Conservation (phyloP, 257 asterid genomes). For the Gentiana dahurica region DNA sequence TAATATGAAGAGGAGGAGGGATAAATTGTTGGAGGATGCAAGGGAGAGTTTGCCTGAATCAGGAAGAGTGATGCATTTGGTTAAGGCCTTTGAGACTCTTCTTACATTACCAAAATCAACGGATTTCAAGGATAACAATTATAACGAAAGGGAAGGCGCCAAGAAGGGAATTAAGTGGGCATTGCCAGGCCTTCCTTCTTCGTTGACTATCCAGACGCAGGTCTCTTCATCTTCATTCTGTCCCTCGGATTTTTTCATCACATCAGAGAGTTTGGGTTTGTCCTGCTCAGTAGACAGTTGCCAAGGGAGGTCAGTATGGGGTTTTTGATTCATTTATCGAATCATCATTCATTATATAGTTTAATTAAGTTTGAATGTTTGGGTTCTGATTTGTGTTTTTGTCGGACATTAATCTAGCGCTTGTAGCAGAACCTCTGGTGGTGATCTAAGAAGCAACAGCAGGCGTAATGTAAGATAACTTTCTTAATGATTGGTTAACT, state of each 20-base stretch:
- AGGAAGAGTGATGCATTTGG: slow-evolving; percentile 73
- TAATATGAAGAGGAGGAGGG: slow-evolving; percentile 45
- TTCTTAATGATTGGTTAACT: background rate
- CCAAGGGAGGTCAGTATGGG: slow-evolving; percentile 48
- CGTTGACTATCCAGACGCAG: slow-evolving; percentile 25
- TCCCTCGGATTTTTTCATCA: slow-evolving; percentile 59
- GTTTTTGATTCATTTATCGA: slow-evolving; percentile 1
- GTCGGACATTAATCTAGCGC: slow-evolving; percentile 21
- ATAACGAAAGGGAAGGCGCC: slow-evolving; percentile 26
- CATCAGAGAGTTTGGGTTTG: slow-evolving; percentile 73
- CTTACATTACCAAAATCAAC: slow-evolving; percentile 25
- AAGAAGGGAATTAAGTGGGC: slow-evolving; percentile 35
- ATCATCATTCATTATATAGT: too few relatives aligned
- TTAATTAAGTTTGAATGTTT: too few relatives aligned
- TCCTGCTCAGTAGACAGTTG: slow-evolving; percentile 48
- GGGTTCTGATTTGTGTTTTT: too few relatives aligned
- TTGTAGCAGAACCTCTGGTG: slow-evolving; percentile 39
- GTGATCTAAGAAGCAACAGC: slow-evolving; percentile 30
- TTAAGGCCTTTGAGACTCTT: slow-evolving; percentile 72
- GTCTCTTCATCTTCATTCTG: slow-evolving; percentile 53
- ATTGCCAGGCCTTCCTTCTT: slow-evolving; percentile 44
- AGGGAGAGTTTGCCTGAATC: slow-evolving; percentile 41
- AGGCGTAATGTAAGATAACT: slow-evolving; percentile 54
- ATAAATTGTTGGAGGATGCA: slow-evolving; percentile 47
- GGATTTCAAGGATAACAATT: slow-evolving; percentile 30